These are phyloP conservation scores for Pseudozyma hubeiensis DNA, from an alignment of 1,284 basidiomycete species.

Conservation along the genomic window DNA sequence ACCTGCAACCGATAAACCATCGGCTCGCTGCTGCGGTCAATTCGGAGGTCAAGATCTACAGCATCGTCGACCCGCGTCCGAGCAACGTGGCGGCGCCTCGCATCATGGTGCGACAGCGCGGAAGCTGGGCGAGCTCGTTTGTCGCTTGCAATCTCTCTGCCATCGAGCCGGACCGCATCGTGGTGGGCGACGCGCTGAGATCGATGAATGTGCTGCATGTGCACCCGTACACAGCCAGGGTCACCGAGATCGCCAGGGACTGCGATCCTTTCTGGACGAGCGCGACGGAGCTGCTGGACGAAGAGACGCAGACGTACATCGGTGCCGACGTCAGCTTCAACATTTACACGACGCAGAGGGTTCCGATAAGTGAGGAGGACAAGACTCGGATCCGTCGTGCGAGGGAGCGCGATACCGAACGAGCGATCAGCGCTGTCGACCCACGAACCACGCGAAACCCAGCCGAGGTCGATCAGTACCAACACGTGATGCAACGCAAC, in stretches of 20 bases:
- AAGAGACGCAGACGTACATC: slow-evolving; percentile 55
- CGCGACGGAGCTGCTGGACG: slow-evolving; percentile 53
- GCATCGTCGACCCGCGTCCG: slow-evolving; percentile 20
- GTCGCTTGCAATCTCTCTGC: slow-evolving; percentile 57
- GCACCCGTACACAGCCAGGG: slow-evolving; percentile 25
- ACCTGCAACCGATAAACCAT: slow-evolving; percentile 33
- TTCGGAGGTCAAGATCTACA: slow-evolving; percentile 57
- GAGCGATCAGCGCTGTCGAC: not conserved
- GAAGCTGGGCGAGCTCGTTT: slow-evolving; percentile 63
- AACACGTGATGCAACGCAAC: slow-evolving; percentile 60
- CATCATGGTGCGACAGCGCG: slow-evolving; percentile 33
- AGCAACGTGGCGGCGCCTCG: slow-evolving; percentile 11
- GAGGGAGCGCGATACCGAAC: slow-evolving; percentile 33
- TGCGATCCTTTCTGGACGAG: slow-evolving; percentile 67
- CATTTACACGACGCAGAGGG: slow-evolving; percentile 59
- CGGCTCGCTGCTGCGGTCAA: slow-evolving; percentile 60
- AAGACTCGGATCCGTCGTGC: slow-evolving; percentile 40
- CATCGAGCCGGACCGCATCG: slow-evolving; percentile 39
- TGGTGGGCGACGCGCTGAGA: slow-evolving; percentile 65
- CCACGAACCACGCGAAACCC: slow-evolving; percentile 2
- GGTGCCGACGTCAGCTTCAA: slow-evolving; percentile 66
- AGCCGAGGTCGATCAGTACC: slow-evolving; percentile 16
- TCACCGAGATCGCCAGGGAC: slow-evolving; percentile 62
- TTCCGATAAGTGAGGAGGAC: slow-evolving; percentile 34
- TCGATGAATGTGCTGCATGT: slow-evolving; percentile 62